These are phyloP conservation scores for Boletus reticuloceps DNA, from an alignment of 768 basidiomycete genomes.

Conservation along the genomic window DNA sequence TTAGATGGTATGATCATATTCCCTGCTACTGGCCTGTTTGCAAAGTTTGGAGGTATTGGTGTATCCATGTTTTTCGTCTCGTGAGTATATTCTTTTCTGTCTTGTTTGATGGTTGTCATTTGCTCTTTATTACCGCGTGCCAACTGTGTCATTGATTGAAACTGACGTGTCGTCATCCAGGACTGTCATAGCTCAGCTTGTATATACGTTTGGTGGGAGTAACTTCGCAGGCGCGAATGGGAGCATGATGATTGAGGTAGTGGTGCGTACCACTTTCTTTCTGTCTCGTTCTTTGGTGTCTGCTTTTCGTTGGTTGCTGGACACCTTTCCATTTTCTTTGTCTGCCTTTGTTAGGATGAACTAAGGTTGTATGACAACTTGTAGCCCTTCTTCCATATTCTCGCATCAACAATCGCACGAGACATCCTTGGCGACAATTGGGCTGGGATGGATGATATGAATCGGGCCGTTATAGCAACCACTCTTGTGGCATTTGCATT, in stretches of 20 bases:
- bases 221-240: conserved; percentile 89
- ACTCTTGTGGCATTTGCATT: conserved; percentile 87
- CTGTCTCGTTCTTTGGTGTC: neutral
- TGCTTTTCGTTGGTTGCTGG: neutral
- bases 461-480: conserved; percentile 79
- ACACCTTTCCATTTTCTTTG: neutral
- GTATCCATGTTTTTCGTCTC: conserved; percentile 96
- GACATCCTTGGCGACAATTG: conserved; percentile 43
- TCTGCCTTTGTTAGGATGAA: neutral
- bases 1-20: conserved; percentile 95
- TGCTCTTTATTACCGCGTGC: conserved; percentile 3
- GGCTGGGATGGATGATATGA: conserved; percentile 50
- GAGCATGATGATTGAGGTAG: conserved; percentile 99
- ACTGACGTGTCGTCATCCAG: conserved; percentile 33
- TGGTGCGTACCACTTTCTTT: conserved; percentile 49
- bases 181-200: conserved; percentile 76
- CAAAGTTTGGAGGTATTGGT: conserved; percentile 79
- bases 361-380: neutral
- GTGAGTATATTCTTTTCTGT: conserved; percentile 35
- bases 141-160: too few relatives aligned
- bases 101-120: neutral
- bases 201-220: conserved; percentile 84
- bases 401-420: conserved; percentile 71
- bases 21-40: conserved; percentile 78
- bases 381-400: conserved; percentile 93